These are phyloP conservation scores for Piper longum DNA, from an alignment of 164 flowering plant genomes.

Conservation along the genomic window DNA sequence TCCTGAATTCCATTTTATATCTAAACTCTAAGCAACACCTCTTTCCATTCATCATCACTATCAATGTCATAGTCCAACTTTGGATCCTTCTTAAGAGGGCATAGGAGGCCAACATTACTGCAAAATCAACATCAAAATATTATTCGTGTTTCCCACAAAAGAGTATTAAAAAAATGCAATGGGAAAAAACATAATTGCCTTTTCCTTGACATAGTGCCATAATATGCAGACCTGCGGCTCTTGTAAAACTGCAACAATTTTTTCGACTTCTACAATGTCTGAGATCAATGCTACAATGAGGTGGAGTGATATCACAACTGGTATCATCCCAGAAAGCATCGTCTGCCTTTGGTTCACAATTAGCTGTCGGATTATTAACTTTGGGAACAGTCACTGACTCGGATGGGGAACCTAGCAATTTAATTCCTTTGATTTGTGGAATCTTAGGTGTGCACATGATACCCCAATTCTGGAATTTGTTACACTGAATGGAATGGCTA, in stretches of 20 bases:
- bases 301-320: conserved; percentile 15
- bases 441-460: conserved; percentile 59
- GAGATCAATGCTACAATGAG: conserved; percentile 6
- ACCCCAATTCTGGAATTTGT: conserved; percentile 79
- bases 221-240: conserved; percentile 88
- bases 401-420: conserved; percentile 30
- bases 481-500: conserved; percentile 29
- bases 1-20: not conserved
- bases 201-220: conserved; percentile 70
- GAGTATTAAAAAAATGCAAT: not conserved
- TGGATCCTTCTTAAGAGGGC: conserved; percentile 70
- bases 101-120: conserved; percentile 60
- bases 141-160: not conserved
- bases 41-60: conserved; percentile 99
- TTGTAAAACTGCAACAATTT: conserved; percentile 86
- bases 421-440: conserved; percentile 55
- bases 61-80: conserved; percentile 83
- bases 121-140: conserved; percentile 1
- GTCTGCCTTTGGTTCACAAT: conserved; percentile 27
- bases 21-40: conserved; percentile 35
- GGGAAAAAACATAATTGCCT: conserved; percentile 29
- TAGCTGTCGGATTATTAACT: too few relatives aligned
- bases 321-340: conserved; percentile 38
- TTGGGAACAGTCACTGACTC: conserved; percentile 13
- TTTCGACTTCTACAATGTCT: conserved; percentile 20